A percentile compares a stretch with the other conserved stretches of the same genome.
Conservation (phyloP, 2,329 filamentous ascomycete genomes). For the Stemphylium vesicarium region DNA sequence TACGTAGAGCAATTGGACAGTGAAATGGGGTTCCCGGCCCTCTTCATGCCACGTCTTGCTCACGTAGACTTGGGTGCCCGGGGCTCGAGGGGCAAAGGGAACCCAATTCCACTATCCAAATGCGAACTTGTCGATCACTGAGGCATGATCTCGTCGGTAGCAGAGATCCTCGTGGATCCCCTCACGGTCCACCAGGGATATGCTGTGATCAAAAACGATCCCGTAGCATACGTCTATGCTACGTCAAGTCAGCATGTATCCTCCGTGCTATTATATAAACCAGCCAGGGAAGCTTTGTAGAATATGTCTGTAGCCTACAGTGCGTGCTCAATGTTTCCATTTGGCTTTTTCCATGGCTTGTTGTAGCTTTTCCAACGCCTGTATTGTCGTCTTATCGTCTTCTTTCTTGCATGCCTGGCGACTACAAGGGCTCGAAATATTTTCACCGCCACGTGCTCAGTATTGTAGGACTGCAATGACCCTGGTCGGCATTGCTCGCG, state of each 20-base stretch:
- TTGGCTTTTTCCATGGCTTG: too few relatives aligned
- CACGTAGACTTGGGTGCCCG: slow-evolving; percentile 8
- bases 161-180: not conserved
- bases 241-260: not conserved
- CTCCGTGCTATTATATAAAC: not conserved
- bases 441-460: too few relatives aligned
- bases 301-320: too few relatives aligned
- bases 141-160: not conserved
- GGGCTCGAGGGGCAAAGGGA: not conserved
- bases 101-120: not conserved
- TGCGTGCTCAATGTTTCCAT: too few relatives aligned
- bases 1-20: slow-evolving; percentile 3
- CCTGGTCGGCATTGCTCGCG: too few relatives aligned
- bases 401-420: too few relatives aligned
- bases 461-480: too few relatives aligned
- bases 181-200: not conserved
- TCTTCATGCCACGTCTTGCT: slow-evolving; percentile 11
- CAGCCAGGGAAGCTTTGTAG: not conserved
- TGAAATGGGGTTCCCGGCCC: slow-evolving; percentile 5
- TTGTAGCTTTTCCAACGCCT: too few relatives aligned
- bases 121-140: slow-evolving; percentile 1
- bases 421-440: too few relatives aligned
- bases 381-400: too few relatives aligned
- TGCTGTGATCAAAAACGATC: not conserved
- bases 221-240: not conserved